Evolutionary conservation across 2,329 filamentous ascomycete species (phyloP), one percentile per base, ranked within the genome.

Genomic region (Phaeoacremonium minimum): DNA sequence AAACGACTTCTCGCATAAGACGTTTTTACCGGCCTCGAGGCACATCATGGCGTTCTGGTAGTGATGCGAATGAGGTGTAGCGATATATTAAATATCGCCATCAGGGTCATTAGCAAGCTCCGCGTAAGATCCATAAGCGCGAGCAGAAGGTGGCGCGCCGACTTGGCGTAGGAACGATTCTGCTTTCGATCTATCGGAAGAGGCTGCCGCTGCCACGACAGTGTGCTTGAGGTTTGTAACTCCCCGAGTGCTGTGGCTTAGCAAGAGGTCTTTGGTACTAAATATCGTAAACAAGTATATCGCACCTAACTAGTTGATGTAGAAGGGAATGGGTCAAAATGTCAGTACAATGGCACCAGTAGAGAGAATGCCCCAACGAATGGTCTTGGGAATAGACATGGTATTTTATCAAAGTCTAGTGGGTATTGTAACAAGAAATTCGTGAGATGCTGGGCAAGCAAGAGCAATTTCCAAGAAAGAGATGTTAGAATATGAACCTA

Each of bases 11-110:
- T 95, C 89, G 60, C 88, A 95, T 18, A 95, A 75, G 18, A 95
- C 87, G 51, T 90, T 75, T 71, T 95, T 95, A 51, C 86, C 85
- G 6, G 85, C 85, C 46, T 87, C 75, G 28, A 95, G 71, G 30
- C 81, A 84, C 13, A 94, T 74, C 77, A 88, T 87, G 45, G 80
- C 76, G 62, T 95, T 91, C 60, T 93, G 87, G 67, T 89, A 95
- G 67, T 95, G 89, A 60, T 95, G 88, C 50, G 85, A 90, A 66
- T 95, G 88, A 13, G 89, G 89, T 4, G 89, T 94, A 16, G 87
- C 88, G 39, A 95, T 77, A 60, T 95, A 95, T 63, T 95, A 64
- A 49, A 93, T 86, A 59, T 95, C 86, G 46, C 95, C 76, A 50
- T 87, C 75, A 6, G 83, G 67, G 56, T 95, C 87, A 32, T 75